These are phyloP conservation scores for Trichophaea hybrida DNA, from an alignment of 2,329 filamentous ascomycete genomes.

Conservation along the genomic window DNA sequence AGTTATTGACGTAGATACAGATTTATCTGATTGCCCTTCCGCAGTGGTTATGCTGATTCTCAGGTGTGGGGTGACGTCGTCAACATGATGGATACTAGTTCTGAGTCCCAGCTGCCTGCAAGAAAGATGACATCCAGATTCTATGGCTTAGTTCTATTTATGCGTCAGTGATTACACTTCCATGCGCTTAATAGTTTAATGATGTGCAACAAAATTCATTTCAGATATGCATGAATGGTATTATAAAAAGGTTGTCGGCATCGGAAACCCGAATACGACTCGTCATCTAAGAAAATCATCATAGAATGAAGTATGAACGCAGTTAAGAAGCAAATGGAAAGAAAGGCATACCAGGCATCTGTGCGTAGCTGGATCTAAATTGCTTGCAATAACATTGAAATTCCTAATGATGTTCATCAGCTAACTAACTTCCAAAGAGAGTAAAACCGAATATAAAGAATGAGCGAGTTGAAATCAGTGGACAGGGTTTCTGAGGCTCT, in stretches of 20 bases:
- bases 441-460: background rate
- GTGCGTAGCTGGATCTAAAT: too few relatives aligned
- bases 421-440: too few relatives aligned
- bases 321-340: constrained; percentile 26
- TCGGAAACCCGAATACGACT: constrained; percentile 60
- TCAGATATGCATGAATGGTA: constrained; percentile 59
- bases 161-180: constrained; percentile 9
- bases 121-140: too few relatives aligned
- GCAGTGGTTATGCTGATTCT: too few relatives aligned
- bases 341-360: too few relatives aligned
- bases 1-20: too few relatives aligned
- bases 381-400: too few relatives aligned
- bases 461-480: constrained; percentile 50
- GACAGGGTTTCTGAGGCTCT: constrained; percentile 99
- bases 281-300: constrained; percentile 52
- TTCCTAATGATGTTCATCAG: background rate
- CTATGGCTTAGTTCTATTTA: background rate
- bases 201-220: constrained; percentile 12
- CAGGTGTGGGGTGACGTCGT: too few relatives aligned
- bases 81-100: too few relatives aligned
- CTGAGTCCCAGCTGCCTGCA: too few relatives aligned
- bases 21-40: too few relatives aligned
- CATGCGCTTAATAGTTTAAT: constrained; percentile 11
- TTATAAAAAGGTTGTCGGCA: constrained; percentile 50
- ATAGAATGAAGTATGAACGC: constrained; percentile 18